Percentiles rank a stretch among this genome's conserved stretches.
Evolutionary conservation across 2,329 filamentous ascomycete species (phyloP).

Genomic region (Ophiostoma fasciatum): DNA sequence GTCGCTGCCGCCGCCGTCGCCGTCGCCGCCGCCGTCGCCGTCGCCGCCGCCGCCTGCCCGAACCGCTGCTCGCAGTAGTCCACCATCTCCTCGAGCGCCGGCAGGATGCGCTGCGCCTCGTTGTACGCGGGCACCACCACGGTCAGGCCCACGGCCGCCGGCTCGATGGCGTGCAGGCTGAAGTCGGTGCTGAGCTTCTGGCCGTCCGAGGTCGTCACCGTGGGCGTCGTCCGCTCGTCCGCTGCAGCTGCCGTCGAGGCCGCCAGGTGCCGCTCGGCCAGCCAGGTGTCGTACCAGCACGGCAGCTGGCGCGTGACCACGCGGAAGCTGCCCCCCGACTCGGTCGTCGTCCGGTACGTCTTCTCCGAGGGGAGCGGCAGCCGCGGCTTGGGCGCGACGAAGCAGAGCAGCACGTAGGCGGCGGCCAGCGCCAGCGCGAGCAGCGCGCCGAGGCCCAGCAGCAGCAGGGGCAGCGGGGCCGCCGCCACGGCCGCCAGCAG

Average conservation of each 20-base stretch:
- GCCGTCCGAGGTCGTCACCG: neutral
- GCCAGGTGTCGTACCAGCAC: conserved; percentile 76
- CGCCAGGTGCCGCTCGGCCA: conserved; percentile 41
- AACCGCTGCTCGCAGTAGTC: conserved; percentile 69
- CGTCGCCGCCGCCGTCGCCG: conserved; percentile 6
- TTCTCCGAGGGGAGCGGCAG: conserved; percentile 64
- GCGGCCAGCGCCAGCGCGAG: conserved; percentile 2
- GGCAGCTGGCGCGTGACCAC: conserved; percentile 42
- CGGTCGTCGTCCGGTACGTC: conserved; percentile 52
- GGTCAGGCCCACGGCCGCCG: conserved; percentile 71
- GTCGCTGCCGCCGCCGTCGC: neutral
- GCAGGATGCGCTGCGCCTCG: conserved; percentile 67
- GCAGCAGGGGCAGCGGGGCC: conserved; percentile 7
- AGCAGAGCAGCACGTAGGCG: conserved; percentile 50
- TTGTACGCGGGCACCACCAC: conserved; percentile 95
- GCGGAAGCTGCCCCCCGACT: conserved; percentile 38
- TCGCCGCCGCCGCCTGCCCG: conserved; percentile 30
- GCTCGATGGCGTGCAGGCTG: conserved; percentile 48
- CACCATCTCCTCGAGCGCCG: conserved; percentile 83
- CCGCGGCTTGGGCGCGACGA: conserved; percentile 72
- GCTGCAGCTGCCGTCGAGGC: conserved; percentile 15
- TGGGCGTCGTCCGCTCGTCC: neutral
- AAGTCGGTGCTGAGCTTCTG: conserved; percentile 22
- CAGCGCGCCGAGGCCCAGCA: conserved; percentile 6
- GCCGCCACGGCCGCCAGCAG: conserved; percentile 2